phyloP scores from a whole-genome alignment of 768 basidiomycete genomes.

The Russula vinacea region DNA sequence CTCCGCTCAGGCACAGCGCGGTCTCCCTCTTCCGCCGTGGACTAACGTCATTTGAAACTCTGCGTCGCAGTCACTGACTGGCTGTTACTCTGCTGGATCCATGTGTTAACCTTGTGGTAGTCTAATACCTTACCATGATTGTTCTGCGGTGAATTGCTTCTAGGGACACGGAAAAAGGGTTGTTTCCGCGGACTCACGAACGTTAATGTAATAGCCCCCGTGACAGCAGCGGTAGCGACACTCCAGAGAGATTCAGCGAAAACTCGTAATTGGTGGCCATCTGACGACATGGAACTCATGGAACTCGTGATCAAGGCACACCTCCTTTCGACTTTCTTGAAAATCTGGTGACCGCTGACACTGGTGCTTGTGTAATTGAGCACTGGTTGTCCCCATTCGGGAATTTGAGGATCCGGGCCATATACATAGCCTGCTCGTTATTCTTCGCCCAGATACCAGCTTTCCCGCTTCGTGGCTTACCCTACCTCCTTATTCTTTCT shows the following conservation, averaged over 20 bases:
- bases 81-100: not conserved
- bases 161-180: not conserved
- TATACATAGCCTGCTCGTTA: not conserved
- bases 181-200: not conserved
- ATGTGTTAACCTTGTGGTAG: not conserved
- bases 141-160: not conserved
- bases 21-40: not conserved
- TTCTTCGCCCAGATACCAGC: not conserved
- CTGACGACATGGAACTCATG: not conserved
- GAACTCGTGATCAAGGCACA: slow-evolving; percentile 33
- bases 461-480: no score
- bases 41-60: not conserved
- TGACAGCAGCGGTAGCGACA: slow-evolving; percentile 36
- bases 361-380: not conserved
- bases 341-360: slow-evolving; percentile 29
- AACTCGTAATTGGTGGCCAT: not conserved
- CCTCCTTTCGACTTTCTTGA: slow-evolving; percentile 33
- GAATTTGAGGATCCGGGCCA: not conserved
- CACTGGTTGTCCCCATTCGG: not conserved
- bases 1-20: not conserved
- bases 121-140: not conserved
- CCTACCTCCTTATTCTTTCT: no score
- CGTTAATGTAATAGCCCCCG: not conserved
- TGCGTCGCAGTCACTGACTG: not conserved
- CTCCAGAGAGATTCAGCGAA: slow-evolving; percentile 16